Conservation (phyloP, 495 filamentous ascomycete genomes). For the Talaromyces adpressus region DNA sequence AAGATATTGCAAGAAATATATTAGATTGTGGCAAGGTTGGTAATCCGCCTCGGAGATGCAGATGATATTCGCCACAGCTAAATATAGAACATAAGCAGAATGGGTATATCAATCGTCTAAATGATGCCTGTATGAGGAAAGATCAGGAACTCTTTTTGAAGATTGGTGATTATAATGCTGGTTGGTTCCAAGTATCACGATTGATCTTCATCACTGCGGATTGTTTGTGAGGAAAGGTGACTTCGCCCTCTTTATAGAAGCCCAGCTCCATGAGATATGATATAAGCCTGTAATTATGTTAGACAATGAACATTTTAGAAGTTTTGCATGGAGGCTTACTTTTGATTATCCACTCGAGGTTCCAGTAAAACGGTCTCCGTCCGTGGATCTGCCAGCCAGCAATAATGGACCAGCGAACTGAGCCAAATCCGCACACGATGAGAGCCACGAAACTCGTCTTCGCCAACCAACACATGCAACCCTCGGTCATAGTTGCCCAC, state of each 20-base stretch:
- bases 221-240: slow-evolving; percentile 90
- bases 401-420: slow-evolving; percentile 77
- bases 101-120: not conserved
- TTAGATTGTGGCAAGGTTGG: not conserved
- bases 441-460: slow-evolving; percentile 80
- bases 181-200: slow-evolving; percentile 77
- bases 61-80: not conserved
- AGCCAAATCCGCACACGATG: slow-evolving; percentile 75
- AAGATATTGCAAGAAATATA: not conserved
- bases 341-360: slow-evolving; percentile 85
- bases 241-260: slow-evolving; percentile 82
- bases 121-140: not conserved
- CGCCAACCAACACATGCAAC: slow-evolving; percentile 81
- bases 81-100: not conserved
- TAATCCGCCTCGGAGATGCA: not conserved
- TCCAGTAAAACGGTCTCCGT: slow-evolving; percentile 80
- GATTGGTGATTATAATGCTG: slow-evolving; percentile 47
- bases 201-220: slow-evolving; percentile 77
- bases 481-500: slow-evolving; percentile 81
- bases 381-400: slow-evolving; percentile 70
- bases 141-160: not conserved
- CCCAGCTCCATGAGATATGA: slow-evolving; percentile 66
- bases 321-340: slow-evolving; percentile 46
- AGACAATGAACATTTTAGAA: not conserved
- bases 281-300: slow-evolving; percentile 54